Conservation (phyloP, 1,139 yeast genomes). For the Magnusiomyces suaveolens region DNA sequence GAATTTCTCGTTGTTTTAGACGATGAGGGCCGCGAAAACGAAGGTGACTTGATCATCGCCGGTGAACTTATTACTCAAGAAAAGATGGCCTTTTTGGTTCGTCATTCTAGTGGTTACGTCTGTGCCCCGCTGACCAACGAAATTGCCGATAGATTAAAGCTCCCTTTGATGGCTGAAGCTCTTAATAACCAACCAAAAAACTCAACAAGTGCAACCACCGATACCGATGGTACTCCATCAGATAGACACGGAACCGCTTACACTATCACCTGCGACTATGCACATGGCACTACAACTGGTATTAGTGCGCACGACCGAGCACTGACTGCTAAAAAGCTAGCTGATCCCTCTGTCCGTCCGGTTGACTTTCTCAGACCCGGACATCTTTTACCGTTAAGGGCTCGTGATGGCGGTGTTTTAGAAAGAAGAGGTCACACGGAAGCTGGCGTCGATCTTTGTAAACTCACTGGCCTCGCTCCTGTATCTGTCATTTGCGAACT, state of each 20-base stretch:
- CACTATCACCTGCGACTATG: constrained; percentile 82
- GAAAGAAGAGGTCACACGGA: constrained; percentile 95
- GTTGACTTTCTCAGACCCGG: constrained; percentile 82
- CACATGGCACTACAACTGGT: constrained; percentile 87
- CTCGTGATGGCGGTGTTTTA: constrained; percentile 73
- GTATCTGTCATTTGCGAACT: constrained; percentile 92
- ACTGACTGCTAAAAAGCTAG: constrained; percentile 64
- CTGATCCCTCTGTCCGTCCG: constrained; percentile 48
- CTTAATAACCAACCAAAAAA: constrained; percentile 26
- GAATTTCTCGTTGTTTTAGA: constrained; percentile 92
- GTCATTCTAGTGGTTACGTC: constrained; percentile 79
- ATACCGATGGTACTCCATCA: constrained; percentile 26
- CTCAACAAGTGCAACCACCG: constrained; percentile 1
- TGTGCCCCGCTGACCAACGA: constrained; percentile 79
- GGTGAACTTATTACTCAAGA: constrained; percentile 72
- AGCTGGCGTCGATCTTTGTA: constrained; percentile 85
- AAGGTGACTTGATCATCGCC: constrained; percentile 91
- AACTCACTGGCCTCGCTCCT: constrained; percentile 66
- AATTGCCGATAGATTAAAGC: constrained; percentile 67
- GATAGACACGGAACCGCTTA: constrained; percentile 97
- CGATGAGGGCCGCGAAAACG: constrained; percentile 92
- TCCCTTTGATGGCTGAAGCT: constrained; percentile 64
- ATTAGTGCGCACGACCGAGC: constrained; percentile 93
- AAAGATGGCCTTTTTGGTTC: constrained; percentile 90
- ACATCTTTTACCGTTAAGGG: constrained; percentile 85